Conservation (phyloP, 2,329 filamentous ascomycete species). For the Aspergillus vadensis region DNA sequence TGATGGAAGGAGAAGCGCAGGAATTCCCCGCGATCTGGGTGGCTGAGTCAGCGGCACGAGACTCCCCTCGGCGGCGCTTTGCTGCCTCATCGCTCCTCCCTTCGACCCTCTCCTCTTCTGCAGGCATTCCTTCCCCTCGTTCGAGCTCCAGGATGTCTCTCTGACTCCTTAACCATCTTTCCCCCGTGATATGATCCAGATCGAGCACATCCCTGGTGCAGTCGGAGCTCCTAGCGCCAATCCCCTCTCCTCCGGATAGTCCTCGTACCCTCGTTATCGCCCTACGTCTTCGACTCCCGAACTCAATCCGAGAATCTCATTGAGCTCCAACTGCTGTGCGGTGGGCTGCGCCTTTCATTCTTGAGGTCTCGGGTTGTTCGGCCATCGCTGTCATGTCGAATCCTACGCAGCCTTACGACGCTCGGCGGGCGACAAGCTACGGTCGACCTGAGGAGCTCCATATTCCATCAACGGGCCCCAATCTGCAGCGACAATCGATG, state of each 20-base stretch:
- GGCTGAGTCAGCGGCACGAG: constrained; percentile 25
- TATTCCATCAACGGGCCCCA: constrained; percentile 48
- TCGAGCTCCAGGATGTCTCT: constrained; percentile 24
- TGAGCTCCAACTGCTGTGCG: constrained; percentile 11
- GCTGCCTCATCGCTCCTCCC: constrained; percentile 1
- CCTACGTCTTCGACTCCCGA: neutral
- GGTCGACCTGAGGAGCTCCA: constrained; percentile 60
- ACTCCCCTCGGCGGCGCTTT: constrained; percentile 4
- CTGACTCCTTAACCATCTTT: constrained; percentile 22
- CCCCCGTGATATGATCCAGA: constrained; percentile 48
- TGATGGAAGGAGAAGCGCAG: neutral
- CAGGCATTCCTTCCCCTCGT: constrained; percentile 11
- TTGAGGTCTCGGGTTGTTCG: neutral
- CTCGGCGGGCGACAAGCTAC: constrained; percentile 51
- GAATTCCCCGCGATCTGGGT: constrained; percentile 8
- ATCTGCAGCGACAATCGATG: constrained; percentile 43
- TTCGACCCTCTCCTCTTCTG: neutral
- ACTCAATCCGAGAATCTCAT: neutral
- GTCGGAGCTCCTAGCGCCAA: constrained; percentile 24
- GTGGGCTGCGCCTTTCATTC: constrained; percentile 3
- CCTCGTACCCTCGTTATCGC: neutral
- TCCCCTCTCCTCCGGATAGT: constrained; percentile 6
- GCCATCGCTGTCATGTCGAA: constrained; percentile 41
- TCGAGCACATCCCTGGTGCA: constrained; percentile 50
- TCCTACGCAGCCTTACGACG: constrained; percentile 52